Conservation (phyloP, 2,329 filamentous ascomycete genomes). For the Penicillium paneum region DNA sequence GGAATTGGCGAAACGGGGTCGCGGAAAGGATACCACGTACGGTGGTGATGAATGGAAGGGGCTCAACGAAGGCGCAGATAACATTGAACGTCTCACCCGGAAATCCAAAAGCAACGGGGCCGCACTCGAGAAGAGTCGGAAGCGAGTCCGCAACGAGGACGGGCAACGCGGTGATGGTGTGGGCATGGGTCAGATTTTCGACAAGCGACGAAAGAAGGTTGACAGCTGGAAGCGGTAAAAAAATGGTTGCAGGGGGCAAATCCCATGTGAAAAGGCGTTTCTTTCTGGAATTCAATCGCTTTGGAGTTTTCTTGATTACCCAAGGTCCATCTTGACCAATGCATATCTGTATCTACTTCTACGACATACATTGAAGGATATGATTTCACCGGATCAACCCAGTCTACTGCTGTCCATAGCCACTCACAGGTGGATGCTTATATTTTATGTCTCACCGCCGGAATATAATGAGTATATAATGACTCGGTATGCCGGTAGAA, state of each 20-base stretch:
- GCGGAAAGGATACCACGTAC: conserved; percentile 57
- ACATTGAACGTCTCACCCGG: conserved; percentile 79
- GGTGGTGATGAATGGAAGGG: conserved; percentile 93
- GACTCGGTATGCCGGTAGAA: neutral
- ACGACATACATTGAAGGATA: neutral
- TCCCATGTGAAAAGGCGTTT: conserved; percentile 7
- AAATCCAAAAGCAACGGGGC: conserved; percentile 58
- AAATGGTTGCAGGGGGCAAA: neutral
- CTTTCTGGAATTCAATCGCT: conserved; percentile 1
- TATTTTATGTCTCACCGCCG: neutral
- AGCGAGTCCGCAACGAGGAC: conserved; percentile 70
- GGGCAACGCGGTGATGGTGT: conserved; percentile 62
- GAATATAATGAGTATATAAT: neutral
- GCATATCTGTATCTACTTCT: conserved; percentile 7
- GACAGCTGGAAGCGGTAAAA: conserved; percentile 40
- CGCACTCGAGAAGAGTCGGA: conserved; percentile 77
- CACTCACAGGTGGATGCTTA: neutral
- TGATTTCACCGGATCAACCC: neutral
- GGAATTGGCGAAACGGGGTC: conserved; percentile 64
- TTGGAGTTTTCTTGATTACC: conserved; percentile 10
- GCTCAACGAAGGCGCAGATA: conserved; percentile 77
- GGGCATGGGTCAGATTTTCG: conserved; percentile 63
- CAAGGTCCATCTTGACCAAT: conserved; percentile 6
- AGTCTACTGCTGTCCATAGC: neutral
- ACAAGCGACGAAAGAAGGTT: conserved; percentile 46